Evolutionary conservation across 805 yeast species (phyloP).

Genomic region (Saccharomycopsis microspora): DNA sequence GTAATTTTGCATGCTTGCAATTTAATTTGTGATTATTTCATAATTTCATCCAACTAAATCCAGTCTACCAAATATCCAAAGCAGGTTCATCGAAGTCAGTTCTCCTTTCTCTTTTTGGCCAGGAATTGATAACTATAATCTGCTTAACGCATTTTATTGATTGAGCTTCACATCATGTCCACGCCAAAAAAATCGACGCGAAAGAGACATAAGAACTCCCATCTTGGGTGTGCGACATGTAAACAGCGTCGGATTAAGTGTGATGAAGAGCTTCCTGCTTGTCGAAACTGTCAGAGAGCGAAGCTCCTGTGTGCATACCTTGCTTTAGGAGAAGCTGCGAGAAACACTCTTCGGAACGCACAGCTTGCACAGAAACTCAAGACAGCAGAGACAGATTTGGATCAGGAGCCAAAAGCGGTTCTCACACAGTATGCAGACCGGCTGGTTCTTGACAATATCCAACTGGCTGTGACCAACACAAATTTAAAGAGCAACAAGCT

Average conservation of each 20-base stretch:
- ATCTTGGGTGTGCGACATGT: conserved; percentile 64
- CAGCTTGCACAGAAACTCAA: conserved; percentile 27
- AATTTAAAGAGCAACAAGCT: too few relatives aligned
- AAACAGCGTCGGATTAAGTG: conserved; percentile 53
- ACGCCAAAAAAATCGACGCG: conserved; percentile 20
- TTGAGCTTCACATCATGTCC: conserved; percentile 7
- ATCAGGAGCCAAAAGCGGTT: too few relatives aligned
- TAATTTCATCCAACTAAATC: too few relatives aligned
- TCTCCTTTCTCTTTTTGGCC: not conserved
- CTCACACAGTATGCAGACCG: too few relatives aligned
- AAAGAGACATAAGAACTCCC: conserved; percentile 57
- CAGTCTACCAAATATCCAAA: too few relatives aligned
- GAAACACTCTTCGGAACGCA: conserved; percentile 38
- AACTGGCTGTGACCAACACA: not conserved
- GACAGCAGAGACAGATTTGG: not conserved
- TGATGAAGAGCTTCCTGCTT: conserved; percentile 50
- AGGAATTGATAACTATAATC: too few relatives aligned
- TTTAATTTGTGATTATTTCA: too few relatives aligned
- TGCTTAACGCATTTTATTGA: too few relatives aligned
- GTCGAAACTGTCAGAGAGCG: conserved; percentile 41
- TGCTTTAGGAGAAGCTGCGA: conserved; percentile 34
- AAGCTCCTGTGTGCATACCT: conserved; percentile 38
- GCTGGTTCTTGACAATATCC: not conserved
- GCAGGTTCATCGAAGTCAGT: too few relatives aligned
- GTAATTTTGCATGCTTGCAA: too few relatives aligned